Base-by-base conservation (phyloP, 495 filamentous ascomycete genomes). In the Penicillium longicatenatum region DNA sequence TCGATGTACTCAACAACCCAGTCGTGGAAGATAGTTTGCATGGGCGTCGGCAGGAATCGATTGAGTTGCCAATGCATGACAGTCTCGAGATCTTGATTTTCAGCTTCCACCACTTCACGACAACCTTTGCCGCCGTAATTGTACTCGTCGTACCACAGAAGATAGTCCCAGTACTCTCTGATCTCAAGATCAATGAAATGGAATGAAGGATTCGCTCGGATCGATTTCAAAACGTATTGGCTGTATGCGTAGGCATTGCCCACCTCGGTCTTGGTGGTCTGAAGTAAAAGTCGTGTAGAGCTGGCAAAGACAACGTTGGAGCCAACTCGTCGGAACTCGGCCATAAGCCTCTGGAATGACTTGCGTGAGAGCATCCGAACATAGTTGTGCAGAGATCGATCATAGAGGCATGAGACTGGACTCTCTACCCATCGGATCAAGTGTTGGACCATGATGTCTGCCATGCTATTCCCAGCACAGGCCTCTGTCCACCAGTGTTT, bases 111-210 rank as follows among this genome's bases (percentile, higher is more conserved):
- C 11, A 97, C 90, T 62, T 94, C 84, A 30, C 85, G 82, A 66
- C 89, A 94, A 3, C 91, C 95, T 66, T 94, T 96, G 54, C 94
- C 94, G 52, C 94, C 94, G 69, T 97, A 97, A 73, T 99, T 99
- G 77, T 92, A 94, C 73, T 96, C 92, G 70, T 99, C 94, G 59
- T 97, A 97, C 94, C 94, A 99, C n/a, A 96, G 86, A 0, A 99
- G 86, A 70, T 97, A 98, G 68, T 99, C 94, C 94, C 94, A 99
- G 70, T 98, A 99, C 70, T 99, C 94, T 63, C 93, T 96, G 69
- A 99, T 96, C 62, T 97, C 90, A 10, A 99, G 81, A 62, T 99
- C 95, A 48, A 99, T 86, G 72, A 99, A 99, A 69, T 96, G 89
- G 79, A 99, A 99, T 0, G 96, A 82, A 0, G 94, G 92, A 65